Percentiles rank a stretch among this genome's conserved stretches.
phyloP scores from a whole-genome alignment of 73 alveolate genomes.

The Symbiodinium pilosum region DNA sequence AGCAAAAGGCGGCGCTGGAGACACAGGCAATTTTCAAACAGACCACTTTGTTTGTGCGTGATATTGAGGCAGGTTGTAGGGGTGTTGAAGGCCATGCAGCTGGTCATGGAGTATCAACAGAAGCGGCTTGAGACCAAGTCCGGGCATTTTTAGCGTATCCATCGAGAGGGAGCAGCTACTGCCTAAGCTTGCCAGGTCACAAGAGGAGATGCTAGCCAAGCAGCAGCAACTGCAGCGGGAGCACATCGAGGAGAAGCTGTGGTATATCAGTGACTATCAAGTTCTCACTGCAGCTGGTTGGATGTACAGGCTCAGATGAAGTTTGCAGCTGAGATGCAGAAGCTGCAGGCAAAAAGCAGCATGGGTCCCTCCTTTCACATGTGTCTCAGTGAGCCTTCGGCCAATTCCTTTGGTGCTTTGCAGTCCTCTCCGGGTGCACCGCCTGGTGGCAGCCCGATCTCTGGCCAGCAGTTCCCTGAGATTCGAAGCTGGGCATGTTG shows the following conservation, averaged over 20 bases:
- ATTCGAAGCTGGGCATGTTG: no score
- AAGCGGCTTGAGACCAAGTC: constrained; percentile 13
- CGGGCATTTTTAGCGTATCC: background rate
- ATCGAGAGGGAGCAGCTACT: no score
- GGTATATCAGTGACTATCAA: background rate
- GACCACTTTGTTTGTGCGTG: background rate
- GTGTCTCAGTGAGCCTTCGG: background rate
- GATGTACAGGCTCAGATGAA: constrained; percentile 79
- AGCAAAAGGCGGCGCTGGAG: constrained; percentile 83
- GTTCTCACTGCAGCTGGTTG: no score
- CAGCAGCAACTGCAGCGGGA: constrained; percentile 91
- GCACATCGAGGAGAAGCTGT: constrained; percentile 44
- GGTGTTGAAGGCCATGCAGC: constrained; percentile 92
- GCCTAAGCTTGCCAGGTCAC: constrained; percentile 15
- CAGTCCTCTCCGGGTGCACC: constrained; percentile 15
- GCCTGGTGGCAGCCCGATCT: constrained; percentile 64
- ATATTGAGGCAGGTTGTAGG: background rate
- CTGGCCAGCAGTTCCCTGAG: background rate
- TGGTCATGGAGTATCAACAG: constrained; percentile 90
- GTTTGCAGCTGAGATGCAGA: constrained; percentile 90
- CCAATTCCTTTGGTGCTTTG: background rate
- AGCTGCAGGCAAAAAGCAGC: constrained; percentile 28
- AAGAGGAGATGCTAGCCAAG: constrained; percentile 91
- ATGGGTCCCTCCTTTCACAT: background rate
- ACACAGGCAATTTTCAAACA: constrained; percentile 5